Evolutionary conservation across 306 rosid genomes (phyloP).

Genomic region (Casuarina equisetifolia): DNA sequence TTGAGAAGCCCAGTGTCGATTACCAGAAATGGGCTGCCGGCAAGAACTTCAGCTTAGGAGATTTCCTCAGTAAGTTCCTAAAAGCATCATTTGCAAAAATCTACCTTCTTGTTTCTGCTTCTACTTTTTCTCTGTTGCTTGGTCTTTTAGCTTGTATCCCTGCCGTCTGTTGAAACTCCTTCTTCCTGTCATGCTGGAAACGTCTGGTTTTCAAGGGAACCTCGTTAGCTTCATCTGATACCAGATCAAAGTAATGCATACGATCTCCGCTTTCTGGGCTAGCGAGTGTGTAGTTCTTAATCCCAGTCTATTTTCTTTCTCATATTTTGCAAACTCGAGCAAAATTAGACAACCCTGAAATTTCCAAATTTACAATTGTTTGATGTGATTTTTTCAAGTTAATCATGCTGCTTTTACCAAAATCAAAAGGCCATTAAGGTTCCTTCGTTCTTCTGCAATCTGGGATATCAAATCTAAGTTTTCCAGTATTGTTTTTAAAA

Average conservation of each 20-base stretch:
- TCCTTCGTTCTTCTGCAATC: no score
- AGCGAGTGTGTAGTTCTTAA: neutral
- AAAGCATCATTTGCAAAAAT: neutral
- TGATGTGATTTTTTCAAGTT: neutral
- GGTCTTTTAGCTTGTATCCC: neutral
- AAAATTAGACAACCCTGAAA: neutral
- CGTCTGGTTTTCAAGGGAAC: neutral
- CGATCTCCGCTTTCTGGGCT: neutral
- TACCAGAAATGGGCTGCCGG: conserved; percentile 74
- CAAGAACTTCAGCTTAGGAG: conserved; percentile 78
- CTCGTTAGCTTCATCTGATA: neutral
- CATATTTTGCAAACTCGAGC: neutral
- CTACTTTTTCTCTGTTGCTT: neutral
- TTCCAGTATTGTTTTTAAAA: neutral
- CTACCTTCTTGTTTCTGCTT: neutral
- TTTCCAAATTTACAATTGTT: neutral
- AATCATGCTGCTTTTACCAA: neutral
- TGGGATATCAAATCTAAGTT: no score
- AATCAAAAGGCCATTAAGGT: no score
- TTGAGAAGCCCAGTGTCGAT: conserved; percentile 48
- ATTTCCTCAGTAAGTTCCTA: conserved; percentile 69
- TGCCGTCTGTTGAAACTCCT: neutral
- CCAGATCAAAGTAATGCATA: neutral
- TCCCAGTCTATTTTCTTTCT: neutral
- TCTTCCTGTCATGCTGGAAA: neutral